These are phyloP conservation scores for Sordaria brevicollis DNA, from an alignment of 495 filamentous ascomycete species.

Conservation along the genomic window DNA sequence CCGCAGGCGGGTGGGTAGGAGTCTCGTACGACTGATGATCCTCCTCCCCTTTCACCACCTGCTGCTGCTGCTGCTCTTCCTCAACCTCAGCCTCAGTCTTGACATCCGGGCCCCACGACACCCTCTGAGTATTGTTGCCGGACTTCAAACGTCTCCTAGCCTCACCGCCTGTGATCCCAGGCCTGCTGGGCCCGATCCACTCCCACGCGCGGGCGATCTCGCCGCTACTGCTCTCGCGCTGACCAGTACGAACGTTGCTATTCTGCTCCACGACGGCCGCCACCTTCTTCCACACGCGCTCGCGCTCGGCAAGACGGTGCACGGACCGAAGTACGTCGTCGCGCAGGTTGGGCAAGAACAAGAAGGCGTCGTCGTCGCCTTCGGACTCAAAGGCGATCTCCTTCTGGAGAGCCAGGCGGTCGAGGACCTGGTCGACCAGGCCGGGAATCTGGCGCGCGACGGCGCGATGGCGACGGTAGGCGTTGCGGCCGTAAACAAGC, in stretches of 20 bases:
- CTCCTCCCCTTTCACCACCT: not conserved
- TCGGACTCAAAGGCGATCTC: conserved; percentile 56
- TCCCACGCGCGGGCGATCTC: conserved; percentile 90
- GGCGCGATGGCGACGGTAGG: conserved; percentile 45
- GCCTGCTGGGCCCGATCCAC: conserved; percentile 71
- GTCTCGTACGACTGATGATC: not conserved
- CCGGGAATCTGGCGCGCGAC: conserved; percentile 61
- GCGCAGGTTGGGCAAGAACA: conserved; percentile 77
- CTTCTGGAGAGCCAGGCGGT: conserved; percentile 73
- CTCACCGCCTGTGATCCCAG: conserved; percentile 17
- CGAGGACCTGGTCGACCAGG: conserved; percentile 70
- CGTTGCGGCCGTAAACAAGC: conserved; percentile 46
- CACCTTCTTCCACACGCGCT: conserved; percentile 74
- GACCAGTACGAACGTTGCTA: conserved; percentile 77
- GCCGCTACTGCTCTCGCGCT: conserved; percentile 71
- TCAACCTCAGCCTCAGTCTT: conserved; percentile 11
- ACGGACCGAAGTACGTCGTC: conserved; percentile 85
- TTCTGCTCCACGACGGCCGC: conserved; percentile 80
- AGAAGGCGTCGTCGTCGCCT: conserved; percentile 57
- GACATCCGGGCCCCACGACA: conserved; percentile 33
- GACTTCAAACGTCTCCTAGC: conserved; percentile 40
- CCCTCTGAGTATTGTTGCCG: conserved; percentile 19
- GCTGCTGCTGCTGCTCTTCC: not conserved
- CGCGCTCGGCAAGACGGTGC: conserved; percentile 60
- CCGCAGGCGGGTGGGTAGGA: not conserved